These are phyloP conservation scores for Haplosporangium gracile DNA, from an alignment of 192 early-diverging fungal species.

Conservation along the genomic window DNA sequence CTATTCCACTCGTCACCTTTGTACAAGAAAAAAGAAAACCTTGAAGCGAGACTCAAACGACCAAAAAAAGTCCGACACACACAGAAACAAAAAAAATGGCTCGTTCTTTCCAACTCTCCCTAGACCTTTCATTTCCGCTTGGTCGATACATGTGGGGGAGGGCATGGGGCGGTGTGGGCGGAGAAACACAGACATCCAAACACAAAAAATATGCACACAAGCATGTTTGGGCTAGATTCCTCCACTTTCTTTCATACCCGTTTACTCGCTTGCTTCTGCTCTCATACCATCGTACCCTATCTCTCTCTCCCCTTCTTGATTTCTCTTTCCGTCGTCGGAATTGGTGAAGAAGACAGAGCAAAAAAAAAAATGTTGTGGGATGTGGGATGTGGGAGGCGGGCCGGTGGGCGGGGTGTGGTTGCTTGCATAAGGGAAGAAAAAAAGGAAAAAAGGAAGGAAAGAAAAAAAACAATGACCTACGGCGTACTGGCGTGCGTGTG, in stretches of 20 bases:
- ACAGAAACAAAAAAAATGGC: background rate
- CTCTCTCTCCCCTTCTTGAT: background rate
- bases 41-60: background rate
- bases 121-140: constrained; percentile 15
- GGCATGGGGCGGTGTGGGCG: constrained; percentile 5
- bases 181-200: background rate
- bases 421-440: too few species aligned
- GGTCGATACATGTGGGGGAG: constrained; percentile 7
- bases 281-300: background rate
- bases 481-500: too few species aligned
- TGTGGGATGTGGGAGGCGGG: background rate
- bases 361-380: background rate
- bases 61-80: background rate
- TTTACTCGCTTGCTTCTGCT: background rate
- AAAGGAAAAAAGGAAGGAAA: too few species aligned
- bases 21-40: background rate
- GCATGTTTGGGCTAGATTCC: background rate
- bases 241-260: background rate
- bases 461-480: too few species aligned
- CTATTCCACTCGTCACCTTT: background rate
- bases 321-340: background rate
- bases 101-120: background rate
- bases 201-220: background rate
- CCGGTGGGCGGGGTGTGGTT: too few species aligned
- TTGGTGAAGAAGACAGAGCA: background rate